Base-by-base conservation (phyloP, 2,329 filamentous ascomycete genomes). In the Talaromyces rugulosus region DNA sequence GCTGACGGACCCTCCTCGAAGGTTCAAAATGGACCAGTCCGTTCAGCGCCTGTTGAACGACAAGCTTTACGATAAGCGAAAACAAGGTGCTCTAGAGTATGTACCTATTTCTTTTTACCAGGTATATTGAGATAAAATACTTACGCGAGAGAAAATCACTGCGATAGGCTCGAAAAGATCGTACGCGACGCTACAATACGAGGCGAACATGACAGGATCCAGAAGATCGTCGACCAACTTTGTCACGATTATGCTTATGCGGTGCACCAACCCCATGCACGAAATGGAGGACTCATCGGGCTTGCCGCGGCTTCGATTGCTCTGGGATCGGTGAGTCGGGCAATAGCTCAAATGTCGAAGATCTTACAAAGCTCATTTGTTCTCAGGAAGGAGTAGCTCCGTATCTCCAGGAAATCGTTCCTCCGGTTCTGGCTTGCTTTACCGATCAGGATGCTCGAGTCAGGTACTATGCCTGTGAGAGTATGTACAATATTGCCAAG, bases 401-500 rank as follows among this genome's bases (percentile, higher is more conserved):
- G 64, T 97, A 98, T 74, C 84, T 99, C 57, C 89, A 92, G 72
- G 89, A 93, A 69, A 98, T 99, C 69, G 94, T 99, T 0, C 94
- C 94, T 53, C 96, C 96, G 3, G 95, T 99, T 5, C 84, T 99
- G 53, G 95, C 95, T 58, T 99, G 96, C 81, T 99, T 99, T 77
- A 91, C 91, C 62, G 96, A 99, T 69, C 95, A 98, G 80, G 95
- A 99, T 89, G 93, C 95, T 31, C 87, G 95, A 62, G 95, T 98
- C 34, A 87, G 95, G 66, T 99, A 99, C 77, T 99, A 99, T 78
- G 95, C 95, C 28, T 99, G 95, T 78, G 95, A 99, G 81, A 96
- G 93, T 76, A 99, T 99, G 95, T 99, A 99, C 80, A 99, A 99
- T 77, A 99, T 99, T 73, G 93, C 95, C 72, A 99, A 99, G 79